Conservation (phyloP, 306 rosid genomes). For the Datisca glomerata region DNA sequence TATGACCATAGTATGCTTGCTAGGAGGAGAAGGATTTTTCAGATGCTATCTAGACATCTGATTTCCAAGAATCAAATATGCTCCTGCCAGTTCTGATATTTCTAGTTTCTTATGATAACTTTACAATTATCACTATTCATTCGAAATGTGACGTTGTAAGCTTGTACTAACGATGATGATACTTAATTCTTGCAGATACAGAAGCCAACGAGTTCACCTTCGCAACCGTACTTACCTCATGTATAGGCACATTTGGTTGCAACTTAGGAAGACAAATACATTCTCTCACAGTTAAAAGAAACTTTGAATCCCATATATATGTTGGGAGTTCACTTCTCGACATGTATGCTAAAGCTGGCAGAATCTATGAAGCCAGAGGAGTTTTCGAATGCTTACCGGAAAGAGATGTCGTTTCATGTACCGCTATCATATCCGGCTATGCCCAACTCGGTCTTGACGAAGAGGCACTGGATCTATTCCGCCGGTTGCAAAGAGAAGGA, state of each 20-base stretch:
- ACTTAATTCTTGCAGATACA: slow-evolving; percentile 38
- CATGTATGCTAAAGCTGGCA: slow-evolving; percentile 82
- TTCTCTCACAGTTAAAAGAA: slow-evolving; percentile 42
- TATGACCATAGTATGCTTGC: too few species aligned
- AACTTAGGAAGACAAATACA: slow-evolving; percentile 67
- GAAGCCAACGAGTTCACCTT: slow-evolving; percentile 80
- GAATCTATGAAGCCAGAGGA: slow-evolving; percentile 51
- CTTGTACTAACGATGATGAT: too few species aligned
- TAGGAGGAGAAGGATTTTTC: too few species aligned
- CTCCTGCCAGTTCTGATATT: too few species aligned
- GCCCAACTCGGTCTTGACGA: slow-evolving; percentile 76
- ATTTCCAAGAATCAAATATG: too few species aligned
- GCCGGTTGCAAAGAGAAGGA: slow-evolving; percentile 58
- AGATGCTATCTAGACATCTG: too few species aligned
- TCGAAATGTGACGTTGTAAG: too few species aligned
- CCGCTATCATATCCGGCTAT: slow-evolving; percentile 81
- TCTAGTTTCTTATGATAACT: too few species aligned
- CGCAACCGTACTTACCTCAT: slow-evolving; percentile 69
- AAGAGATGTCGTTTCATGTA: slow-evolving; percentile 76
- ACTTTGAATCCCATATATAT: slow-evolving; percentile 45
- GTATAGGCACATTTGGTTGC: slow-evolving; percentile 39
- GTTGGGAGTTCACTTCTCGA: slow-evolving; percentile 92
- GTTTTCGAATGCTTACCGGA: slow-evolving; percentile 66
- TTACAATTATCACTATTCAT: too few species aligned
- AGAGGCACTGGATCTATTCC: slow-evolving; percentile 60